Conservation (phyloP, 2,329 filamentous ascomycete genomes). For the Diaporthe eres region DNA sequence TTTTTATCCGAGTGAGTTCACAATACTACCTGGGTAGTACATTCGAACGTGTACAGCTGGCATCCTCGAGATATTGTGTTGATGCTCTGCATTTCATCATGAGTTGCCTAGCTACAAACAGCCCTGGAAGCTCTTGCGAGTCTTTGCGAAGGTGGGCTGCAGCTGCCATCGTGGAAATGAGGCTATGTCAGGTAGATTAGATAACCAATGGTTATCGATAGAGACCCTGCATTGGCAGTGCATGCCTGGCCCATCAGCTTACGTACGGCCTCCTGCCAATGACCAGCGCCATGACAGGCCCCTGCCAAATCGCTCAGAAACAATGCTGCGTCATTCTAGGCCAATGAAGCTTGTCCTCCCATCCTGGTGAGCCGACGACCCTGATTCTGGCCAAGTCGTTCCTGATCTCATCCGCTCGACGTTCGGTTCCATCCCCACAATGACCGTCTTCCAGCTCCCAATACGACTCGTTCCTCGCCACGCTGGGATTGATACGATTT, state of each 20-base stretch:
- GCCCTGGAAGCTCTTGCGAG: no score
- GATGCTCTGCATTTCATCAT: not conserved
- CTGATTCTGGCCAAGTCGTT: slow-evolving; percentile 26
- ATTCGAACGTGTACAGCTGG: not conserved
- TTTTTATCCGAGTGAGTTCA: not conserved
- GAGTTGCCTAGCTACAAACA: not conserved
- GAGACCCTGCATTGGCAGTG: not conserved
- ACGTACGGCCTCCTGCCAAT: not conserved
- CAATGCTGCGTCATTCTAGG: slow-evolving; percentile 26
- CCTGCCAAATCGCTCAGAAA: slow-evolving; percentile 13
- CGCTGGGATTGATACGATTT: not conserved
- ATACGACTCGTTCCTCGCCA: slow-evolving; percentile 15
- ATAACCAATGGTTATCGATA: not conserved
- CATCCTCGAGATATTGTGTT: not conserved
- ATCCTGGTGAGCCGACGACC: slow-evolving; percentile 13
- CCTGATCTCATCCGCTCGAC: slow-evolving; percentile 21
- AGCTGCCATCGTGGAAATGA: not conserved
- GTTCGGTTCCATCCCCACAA: slow-evolving; percentile 19
- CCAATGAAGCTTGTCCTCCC: slow-evolving; percentile 26
- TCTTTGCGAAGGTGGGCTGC: no score
- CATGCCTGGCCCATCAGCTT: not conserved
- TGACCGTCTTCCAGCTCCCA: not conserved
- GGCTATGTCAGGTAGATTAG: not conserved
- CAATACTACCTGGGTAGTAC: not conserved
- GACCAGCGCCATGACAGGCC: not conserved